Evolutionary conservation across 2,329 filamentous ascomycete species (phyloP).

Genomic region (Diplodia scrobiculata): DNA sequence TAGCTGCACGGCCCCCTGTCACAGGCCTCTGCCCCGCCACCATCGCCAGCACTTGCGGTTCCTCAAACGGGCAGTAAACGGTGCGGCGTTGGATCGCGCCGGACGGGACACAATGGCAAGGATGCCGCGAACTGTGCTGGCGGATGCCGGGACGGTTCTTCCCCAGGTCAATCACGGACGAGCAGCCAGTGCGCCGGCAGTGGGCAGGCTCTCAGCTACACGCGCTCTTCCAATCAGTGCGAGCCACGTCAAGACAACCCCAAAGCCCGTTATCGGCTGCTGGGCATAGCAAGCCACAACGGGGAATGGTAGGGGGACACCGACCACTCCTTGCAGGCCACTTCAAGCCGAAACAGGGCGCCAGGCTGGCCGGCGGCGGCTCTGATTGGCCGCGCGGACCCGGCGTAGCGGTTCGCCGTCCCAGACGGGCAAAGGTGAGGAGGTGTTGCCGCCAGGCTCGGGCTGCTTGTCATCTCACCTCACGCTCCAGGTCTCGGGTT

Average conservation of each 20-base stretch:
- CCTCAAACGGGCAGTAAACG: constrained; percentile 25
- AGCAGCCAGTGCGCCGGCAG: constrained; percentile 14
- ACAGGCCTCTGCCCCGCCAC: constrained; percentile 21
- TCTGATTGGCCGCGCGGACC: constrained; percentile 14
- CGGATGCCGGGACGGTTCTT: constrained; percentile 14
- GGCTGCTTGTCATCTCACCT: constrained; percentile 30
- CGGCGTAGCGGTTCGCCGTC: neutral
- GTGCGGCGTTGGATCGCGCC: constrained; percentile 14
- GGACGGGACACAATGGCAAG: neutral
- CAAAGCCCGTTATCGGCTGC: constrained; percentile 29
- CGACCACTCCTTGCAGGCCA: constrained; percentile 29
- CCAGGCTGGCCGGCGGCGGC: neutral
- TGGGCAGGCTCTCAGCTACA: constrained; percentile 12
- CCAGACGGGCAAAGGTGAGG: constrained; percentile 26
- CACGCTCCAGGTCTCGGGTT: constrained; percentile 19
- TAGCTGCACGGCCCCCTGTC: constrained; percentile 28
- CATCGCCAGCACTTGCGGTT: constrained; percentile 21
- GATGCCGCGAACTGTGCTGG: constrained; percentile 1
- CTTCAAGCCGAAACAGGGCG: constrained; percentile 25
- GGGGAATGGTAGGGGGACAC: constrained; percentile 17
- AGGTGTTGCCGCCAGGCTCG: constrained; percentile 22
- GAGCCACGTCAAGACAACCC: constrained; percentile 27
- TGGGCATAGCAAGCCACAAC: constrained; percentile 29
- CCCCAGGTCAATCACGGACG: neutral
- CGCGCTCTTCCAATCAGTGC: constrained; percentile 27